Evolutionary conservation across 2,329 filamentous ascomycete genomes (phyloP).

Genomic region (Ceratocystis huliohia): DNA sequence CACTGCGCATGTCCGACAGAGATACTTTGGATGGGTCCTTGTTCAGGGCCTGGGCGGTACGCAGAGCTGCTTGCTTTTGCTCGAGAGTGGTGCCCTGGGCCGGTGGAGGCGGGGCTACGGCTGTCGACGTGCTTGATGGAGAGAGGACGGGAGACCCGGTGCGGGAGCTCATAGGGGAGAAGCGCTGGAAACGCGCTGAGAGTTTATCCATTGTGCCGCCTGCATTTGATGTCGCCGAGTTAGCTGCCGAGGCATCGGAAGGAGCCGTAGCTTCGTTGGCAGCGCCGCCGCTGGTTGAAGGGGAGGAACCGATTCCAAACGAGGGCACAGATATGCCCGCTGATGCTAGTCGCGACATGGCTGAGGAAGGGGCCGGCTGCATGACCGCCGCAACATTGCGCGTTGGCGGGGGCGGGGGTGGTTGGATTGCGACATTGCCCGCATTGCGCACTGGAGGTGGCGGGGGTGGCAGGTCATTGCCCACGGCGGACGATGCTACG

Average conservation of each 20-base stretch:
- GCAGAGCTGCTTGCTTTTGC: constrained; percentile 51
- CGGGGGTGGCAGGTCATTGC: constrained; percentile 26
- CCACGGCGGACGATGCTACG: constrained; percentile 27
- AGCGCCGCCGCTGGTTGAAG: constrained; percentile 21
- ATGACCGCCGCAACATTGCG: constrained; percentile 27
- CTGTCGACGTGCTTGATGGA: background rate
- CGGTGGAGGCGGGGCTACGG: constrained; percentile 23
- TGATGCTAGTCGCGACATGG: constrained; percentile 46
- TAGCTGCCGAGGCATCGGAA: constrained; percentile 25
- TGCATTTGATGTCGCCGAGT: constrained; percentile 22
- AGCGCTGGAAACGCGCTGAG: constrained; percentile 19
- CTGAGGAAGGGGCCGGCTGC: constrained; percentile 43
- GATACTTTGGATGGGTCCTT: constrained; percentile 51
- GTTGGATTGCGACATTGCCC: constrained; percentile 24
- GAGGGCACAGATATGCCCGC: constrained; percentile 69
- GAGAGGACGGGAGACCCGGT: constrained; percentile 13
- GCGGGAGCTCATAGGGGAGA: constrained; percentile 11
- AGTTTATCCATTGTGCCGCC: constrained; percentile 23
- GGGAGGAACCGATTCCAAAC: constrained; percentile 51
- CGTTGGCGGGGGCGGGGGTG: constrained; percentile 20
- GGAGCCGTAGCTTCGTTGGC: constrained; percentile 21
- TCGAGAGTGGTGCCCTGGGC: constrained; percentile 47
- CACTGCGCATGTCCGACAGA: constrained; percentile 42
- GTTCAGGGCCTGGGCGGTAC: constrained; percentile 46
- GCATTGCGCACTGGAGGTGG: constrained; percentile 33